Evolutionary conservation across 768 basidiomycete species (phyloP), one percentile per base, ranked within the genome.

Genomic region (Sarcodon aspratus): DNA sequence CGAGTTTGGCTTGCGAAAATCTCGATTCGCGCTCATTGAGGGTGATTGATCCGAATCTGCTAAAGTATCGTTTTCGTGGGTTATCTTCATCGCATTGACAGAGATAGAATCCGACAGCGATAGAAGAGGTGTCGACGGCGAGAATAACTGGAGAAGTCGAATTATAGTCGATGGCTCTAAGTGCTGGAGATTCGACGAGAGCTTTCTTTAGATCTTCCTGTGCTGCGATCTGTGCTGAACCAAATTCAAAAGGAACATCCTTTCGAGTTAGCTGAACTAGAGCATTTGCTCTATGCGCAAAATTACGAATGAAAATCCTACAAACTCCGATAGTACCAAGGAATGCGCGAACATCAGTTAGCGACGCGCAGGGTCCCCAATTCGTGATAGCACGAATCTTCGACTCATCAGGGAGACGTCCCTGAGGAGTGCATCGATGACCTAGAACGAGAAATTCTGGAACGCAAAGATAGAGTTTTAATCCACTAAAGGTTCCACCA

Each of bases 391-490:
- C 67, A 3, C 48, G 58, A 1, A 60, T 48, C 3, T 54, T 58
- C 0, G 36, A 40, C 6, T 60, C 46, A 2, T 69, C 62, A 0
- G 66, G 64, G 0, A 61, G 27, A 0, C 55, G 53, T 0, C 67
- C 72, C 33, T 68, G 57, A 9, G 56, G 61, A 0, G 64, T 70
- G n/a, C n/a, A n/a, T n/a, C n/a, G n/a, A n/a, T n/a, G n/a, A n/a
- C n/a, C n/a, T n/a, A n/a, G n/a, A n/a, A n/a, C n/a, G n/a, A n/a
- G n/a, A n/a, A n/a, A n/a, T n/a, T n/a, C n/a, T n/a, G n/a, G n/a
- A n/a, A n/a, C n/a, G n/a, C n/a, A n/a, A n/a, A n/a, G n/a, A n/a
- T n/a, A n/a, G n/a, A n/a, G n/a, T n/a, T n/a, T n/a, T n/a, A n/a
- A n/a, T n/a, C n/a, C n/a, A n/a, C n/a, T n/a, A n/a, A n/a, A n/a